phyloP scores from a whole-genome alignment of 495 filamentous ascomycete genomes.

The Hyaloscypha finlandica region DNA sequence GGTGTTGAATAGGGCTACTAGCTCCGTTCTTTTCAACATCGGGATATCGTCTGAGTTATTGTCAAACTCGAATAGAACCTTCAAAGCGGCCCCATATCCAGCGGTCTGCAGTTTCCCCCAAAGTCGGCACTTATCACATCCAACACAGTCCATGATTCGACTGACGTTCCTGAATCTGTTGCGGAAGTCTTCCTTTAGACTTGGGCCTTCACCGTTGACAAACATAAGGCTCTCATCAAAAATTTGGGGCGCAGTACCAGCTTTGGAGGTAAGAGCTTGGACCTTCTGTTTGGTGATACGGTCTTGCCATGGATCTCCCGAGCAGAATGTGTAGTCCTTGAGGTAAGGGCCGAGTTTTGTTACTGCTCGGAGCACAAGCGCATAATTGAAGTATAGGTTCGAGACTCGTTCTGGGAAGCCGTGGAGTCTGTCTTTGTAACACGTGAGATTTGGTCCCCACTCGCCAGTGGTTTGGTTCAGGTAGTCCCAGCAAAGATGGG shows the following conservation, averaged over 20 bases:
- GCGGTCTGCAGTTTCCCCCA: constrained; percentile 98
- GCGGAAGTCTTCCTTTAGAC: constrained; percentile 94
- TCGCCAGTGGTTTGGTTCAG: constrained; percentile 92
- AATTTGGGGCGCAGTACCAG: constrained; percentile 67
- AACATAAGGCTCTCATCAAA: constrained; percentile 98
- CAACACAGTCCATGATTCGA: constrained; percentile 97
- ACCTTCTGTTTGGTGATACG: constrained; percentile 76
- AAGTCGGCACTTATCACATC: constrained; percentile 96
- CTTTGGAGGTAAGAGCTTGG: constrained; percentile 67
- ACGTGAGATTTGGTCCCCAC: constrained; percentile 90
- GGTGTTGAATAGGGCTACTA: constrained; percentile 94
- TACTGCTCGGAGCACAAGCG: constrained; percentile 84
- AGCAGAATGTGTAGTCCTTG: constrained; percentile 85
- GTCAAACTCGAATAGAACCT: constrained; percentile 95
- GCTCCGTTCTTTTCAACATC: constrained; percentile 78
- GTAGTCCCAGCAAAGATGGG: constrained; percentile 95
- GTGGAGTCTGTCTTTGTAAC: constrained; percentile 84
- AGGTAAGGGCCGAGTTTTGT: constrained; percentile 88
- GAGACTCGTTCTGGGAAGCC: constrained; percentile 86
- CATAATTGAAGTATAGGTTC: constrained; percentile 99
- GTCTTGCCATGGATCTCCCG: constrained; percentile 80
- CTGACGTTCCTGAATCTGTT: constrained; percentile 96
- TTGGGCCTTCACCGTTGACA: constrained; percentile 65
- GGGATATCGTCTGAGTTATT: constrained; percentile 70
- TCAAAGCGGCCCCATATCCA: constrained; percentile 92